Evolutionary conservation across 2,329 filamentous ascomycete genomes (phyloP), one percentile per base, ranked within the genome.

Genomic region (Leptographium flavum): DNA sequence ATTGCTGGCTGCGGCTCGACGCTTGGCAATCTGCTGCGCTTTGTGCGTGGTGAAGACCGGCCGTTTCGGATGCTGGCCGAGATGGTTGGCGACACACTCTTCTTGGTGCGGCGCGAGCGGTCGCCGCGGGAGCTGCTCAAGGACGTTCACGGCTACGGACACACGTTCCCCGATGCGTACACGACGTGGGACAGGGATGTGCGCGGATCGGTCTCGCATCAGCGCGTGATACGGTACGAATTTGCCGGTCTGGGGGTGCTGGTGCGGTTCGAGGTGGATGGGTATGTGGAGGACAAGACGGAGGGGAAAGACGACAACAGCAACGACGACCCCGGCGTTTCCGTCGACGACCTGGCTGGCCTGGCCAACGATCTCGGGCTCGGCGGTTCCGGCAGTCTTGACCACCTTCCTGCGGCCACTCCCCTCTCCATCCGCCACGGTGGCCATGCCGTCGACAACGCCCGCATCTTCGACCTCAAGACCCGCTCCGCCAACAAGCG

Each of bases 151-250:
- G 81, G 81, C 0, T 83, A 68, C 52, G 79, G 80, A 0, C 79
- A 84, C 52, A 69, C 74, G 0, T 85, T 86, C 50, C 76, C 76
- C 0, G 76, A 83, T 40, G 65, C 66, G 1, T 79, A 83, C 53
- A 85, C 81, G 0, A 74, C 66, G 0, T 84, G 79, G 79, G 70
- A 73, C 10, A 11, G 52, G 0, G 66, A 66, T 1, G 70, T 76
- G 0, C 66, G 64, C 39, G 64, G 66, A 0, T 83, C 79, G 0
- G 60, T 59, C 2, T 76, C 74, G 0, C 76, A 85, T 49, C 79
- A 85, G 54, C 66, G 79, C 2, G 54, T 84, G 8, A 53, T 84
- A 1, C 58, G 60, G 3, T 84, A 83, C 49, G 48, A 60, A 0
- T 74, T 85, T 51, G 75, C 64, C 0, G 70, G 63, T 1, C 53